These are phyloP conservation scores for Nematodospora valgi DNA, from an alignment of 805 yeast genomes.

Conservation along the genomic window DNA sequence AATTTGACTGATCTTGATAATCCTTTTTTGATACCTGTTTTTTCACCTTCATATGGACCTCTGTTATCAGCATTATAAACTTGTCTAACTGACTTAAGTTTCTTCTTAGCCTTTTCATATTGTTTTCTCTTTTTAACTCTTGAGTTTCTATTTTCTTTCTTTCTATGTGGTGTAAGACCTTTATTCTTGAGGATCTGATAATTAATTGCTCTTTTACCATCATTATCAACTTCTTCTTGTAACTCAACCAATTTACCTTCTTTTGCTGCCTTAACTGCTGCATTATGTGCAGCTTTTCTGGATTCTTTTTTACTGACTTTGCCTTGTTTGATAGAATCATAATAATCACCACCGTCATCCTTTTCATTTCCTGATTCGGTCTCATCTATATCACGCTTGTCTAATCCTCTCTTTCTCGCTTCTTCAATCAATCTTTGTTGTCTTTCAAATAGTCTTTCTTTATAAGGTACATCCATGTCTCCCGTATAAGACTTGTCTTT, in stretches of 20 bases:
- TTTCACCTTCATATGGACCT: constrained; percentile 84
- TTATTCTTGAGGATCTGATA: constrained; percentile 94
- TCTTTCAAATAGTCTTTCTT: constrained; percentile 85
- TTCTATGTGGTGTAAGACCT: constrained; percentile 90
- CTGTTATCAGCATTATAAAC: constrained; percentile 69
- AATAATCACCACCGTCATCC: constrained; percentile 58
- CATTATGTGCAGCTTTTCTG: constrained; percentile 61
- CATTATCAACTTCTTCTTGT: constrained; percentile 61
- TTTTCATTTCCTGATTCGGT: constrained; percentile 50
- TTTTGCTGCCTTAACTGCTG: constrained; percentile 74
- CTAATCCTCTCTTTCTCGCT: constrained; percentile 77
- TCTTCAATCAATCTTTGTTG: constrained; percentile 84
- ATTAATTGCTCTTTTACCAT: constrained; percentile 92
- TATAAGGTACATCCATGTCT: constrained; percentile 88
- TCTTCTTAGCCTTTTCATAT: constrained; percentile 93
- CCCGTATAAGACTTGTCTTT: constrained; percentile 60
- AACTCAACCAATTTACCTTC: constrained; percentile 80
- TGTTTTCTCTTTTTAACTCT: constrained; percentile 98
- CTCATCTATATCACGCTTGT: constrained; percentile 42
- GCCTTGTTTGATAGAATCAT: constrained; percentile 48
- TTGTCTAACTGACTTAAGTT: constrained; percentile 83
- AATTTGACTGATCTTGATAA: constrained; percentile 84
- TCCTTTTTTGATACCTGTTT: constrained; percentile 96
- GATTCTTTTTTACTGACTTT: constrained; percentile 48
- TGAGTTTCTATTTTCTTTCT: constrained; percentile 91